These are phyloP conservation scores for Hypoxylon perforatum DNA, from an alignment of 495 filamentous ascomycete species.

Conservation along the genomic window DNA sequence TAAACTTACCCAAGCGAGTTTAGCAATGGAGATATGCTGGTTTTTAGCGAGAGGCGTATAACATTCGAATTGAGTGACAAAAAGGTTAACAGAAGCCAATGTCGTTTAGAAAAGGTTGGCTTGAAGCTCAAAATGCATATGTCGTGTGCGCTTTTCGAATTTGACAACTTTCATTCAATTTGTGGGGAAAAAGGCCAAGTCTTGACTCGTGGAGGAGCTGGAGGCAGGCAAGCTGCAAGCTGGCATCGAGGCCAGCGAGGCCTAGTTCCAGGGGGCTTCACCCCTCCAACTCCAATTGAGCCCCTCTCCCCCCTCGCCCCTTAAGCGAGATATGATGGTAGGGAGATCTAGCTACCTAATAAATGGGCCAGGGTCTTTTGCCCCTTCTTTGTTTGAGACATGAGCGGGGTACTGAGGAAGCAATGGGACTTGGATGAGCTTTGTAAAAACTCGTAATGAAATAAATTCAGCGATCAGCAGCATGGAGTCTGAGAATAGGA, in stretches of 20 bases:
- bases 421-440: neutral
- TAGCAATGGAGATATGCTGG: neutral
- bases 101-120: slow-evolving; percentile 19
- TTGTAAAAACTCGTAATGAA: neutral
- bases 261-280: neutral
- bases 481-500: neutral
- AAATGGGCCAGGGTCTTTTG: slow-evolving; percentile 1
- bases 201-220: slow-evolving; percentile 14
- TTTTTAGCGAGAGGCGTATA: slow-evolving; percentile 5
- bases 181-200: slow-evolving; percentile 45
- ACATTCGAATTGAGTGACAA: slow-evolving; percentile 11
- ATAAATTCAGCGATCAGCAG: slow-evolving; percentile 4
- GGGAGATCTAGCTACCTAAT: neutral
- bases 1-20: slow-evolving; percentile 29
- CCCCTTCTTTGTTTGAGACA: slow-evolving; percentile 25
- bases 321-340: slow-evolving; percentile 17
- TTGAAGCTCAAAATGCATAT: slow-evolving; percentile 37
- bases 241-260: neutral
- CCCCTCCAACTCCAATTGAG: neutral
- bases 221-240: slow-evolving; percentile 8
- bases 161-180: slow-evolving; percentile 49
- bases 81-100: slow-evolving; percentile 20
- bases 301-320: neutral
- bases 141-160: slow-evolving; percentile 43
- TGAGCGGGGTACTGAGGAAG: slow-evolving; percentile 21